A percentile compares a stretch with the other conserved stretches of the same genome.
Conservation (phyloP, 2,329 filamentous ascomycete genomes). For the Ceratocystis smalleyi region DNA sequence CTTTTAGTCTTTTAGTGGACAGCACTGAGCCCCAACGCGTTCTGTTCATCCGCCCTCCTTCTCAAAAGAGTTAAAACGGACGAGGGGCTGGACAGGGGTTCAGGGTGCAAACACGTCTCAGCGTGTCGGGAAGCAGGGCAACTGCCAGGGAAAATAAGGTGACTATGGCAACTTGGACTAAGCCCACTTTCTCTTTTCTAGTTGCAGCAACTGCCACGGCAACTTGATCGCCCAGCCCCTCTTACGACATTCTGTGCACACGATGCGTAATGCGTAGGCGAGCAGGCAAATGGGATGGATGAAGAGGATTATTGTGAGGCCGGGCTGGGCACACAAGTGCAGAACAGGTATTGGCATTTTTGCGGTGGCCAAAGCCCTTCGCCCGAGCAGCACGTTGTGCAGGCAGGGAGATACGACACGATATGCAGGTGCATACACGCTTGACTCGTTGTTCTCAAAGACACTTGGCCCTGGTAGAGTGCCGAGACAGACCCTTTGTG, state of each 20-base stretch:
- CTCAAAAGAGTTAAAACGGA: slow-evolving; percentile 1
- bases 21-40: background rate
- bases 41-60: background rate
- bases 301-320: background rate
- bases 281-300: background rate
- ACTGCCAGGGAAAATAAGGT: background rate
- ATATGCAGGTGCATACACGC: background rate
- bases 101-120: background rate
- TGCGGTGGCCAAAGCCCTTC: no score
- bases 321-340: background rate
- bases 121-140: background rate
- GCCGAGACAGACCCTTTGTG: no score
- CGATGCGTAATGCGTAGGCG: background rate
- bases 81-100: background rate
- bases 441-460: no score
- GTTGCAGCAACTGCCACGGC: background rate
- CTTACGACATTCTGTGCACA: background rate
- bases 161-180: background rate
- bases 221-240: slow-evolving; percentile 1
- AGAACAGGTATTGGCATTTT: no score
- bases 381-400: background rate
- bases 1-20: background rate
- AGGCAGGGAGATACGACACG: background rate
- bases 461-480: no score
- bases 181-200: background rate